phyloP scores from a whole-genome alignment of 495 filamentous ascomycete species.

The Talaromyces adpressus region DNA sequence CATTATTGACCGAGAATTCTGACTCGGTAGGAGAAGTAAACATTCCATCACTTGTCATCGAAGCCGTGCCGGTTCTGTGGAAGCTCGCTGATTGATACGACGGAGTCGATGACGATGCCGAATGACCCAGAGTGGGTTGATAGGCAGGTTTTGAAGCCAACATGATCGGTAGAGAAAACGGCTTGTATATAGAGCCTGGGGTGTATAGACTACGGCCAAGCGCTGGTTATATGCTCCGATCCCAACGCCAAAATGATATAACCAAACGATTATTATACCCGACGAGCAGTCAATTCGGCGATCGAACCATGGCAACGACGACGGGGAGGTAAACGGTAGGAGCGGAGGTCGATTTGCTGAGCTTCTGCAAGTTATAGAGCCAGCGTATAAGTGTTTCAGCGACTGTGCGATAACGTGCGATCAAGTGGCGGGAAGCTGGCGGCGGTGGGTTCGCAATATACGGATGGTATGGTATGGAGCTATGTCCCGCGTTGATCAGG shows the following conservation, averaged over 20 bases:
- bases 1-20: slow-evolving; percentile 78
- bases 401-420: neutral
- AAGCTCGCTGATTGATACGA: slow-evolving; percentile 6
- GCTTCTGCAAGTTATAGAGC: neutral
- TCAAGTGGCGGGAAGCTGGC: neutral
- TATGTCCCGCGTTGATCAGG: neutral
- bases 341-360: neutral
- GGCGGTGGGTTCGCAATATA: neutral
- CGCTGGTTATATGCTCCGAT: neutral
- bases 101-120: slow-evolving; percentile 46
- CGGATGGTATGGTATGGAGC: neutral
- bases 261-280: neutral
- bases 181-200: neutral
- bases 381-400: neutral
- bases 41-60: slow-evolving; percentile 28
- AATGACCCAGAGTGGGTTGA: slow-evolving; percentile 52
- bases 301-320: neutral
- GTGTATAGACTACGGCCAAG: neutral
- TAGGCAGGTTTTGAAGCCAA: slow-evolving; percentile 81
- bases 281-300: neutral
- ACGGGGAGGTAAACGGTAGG: neutral
- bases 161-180: slow-evolving; percentile 48
- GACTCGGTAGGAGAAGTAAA: slow-evolving; percentile 88
- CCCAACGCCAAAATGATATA: neutral
- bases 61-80: neutral